Conservation (phyloP, 2,329 filamentous ascomycete genomes). For the Cordyceps fumosorosea region DNA sequence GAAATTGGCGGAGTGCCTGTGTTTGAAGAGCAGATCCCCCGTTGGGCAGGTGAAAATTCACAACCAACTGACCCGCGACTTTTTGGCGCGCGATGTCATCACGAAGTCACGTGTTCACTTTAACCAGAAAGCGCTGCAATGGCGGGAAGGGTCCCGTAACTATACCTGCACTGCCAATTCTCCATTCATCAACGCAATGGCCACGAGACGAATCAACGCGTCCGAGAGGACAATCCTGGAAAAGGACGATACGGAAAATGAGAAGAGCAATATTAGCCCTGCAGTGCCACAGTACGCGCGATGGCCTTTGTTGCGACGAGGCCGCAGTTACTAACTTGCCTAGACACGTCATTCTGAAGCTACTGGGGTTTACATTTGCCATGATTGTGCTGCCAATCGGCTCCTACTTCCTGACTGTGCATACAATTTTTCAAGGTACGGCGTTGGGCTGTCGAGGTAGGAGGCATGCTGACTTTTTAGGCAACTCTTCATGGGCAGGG, state of each 20-base stretch:
- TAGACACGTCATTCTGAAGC: conserved; percentile 81
- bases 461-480: conserved; percentile 36
- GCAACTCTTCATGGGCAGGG: conserved; percentile 83
- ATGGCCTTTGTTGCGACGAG: conserved; percentile 4
- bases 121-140: neutral
- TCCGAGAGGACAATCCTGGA: conserved; percentile 61
- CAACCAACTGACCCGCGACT: conserved; percentile 4
- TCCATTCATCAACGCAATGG: conserved; percentile 44
- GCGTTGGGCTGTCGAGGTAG: neutral
- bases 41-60: conserved; percentile 11
- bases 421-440: conserved; percentile 70
- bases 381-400: conserved; percentile 86
- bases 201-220: conserved; percentile 60
- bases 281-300: conserved; percentile 66
- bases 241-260: conserved; percentile 44
- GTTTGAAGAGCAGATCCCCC: neutral
- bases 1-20: neutral
- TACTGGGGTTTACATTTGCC: conserved; percentile 81
- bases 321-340: conserved; percentile 11
- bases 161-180: neutral
- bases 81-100: conserved; percentile 12
- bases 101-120: conserved; percentile 21
- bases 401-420: conserved; percentile 77
- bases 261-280: conserved; percentile 68
- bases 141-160: neutral